Evolutionary conservation across 129 eudicot species (phyloP), one percentile per base, ranked within the genome.

Genomic region (Glebionis coronaria): DNA sequence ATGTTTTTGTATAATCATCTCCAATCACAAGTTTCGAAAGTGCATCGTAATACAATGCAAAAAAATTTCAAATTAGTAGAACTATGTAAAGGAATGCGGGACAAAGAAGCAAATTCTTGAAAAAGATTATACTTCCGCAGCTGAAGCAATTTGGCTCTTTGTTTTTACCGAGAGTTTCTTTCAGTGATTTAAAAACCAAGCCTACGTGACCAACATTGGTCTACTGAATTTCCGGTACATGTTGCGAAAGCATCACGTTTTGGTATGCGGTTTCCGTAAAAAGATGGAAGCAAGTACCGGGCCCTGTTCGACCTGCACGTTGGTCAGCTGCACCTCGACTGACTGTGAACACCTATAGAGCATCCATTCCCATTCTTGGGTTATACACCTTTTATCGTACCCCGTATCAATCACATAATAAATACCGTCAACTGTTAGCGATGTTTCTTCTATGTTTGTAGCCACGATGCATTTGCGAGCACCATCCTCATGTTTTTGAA

Each of bases 121-220:
- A 14, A 16, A n/a, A 60, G 47, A 29, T 18, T 35, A 70, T 82
- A 94, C 99, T 97, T 87, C 99, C 0, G 92, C 99, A 46, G 90
- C 72, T 56, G 99, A 94, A 77, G 99, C 99, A 64, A 93, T 93
- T 68, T 84, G 95, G 65, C 82, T 94, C 80, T 94, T 94, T 73
- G n/a, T 76, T 89, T 77, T 87, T 94, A 73, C 84, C 83, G 14
- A 86, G 64, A 67, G 84, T 44, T 79, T 92, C 96, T 78, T 86
- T 92, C 86, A 86, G 91, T n/a, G n/a, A n/a, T n/a, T n/a, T n/a
- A n/a, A n/a, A n/a, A n/a, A n/a, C n/a, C n/a, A n/a, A n/a, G n/a
- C n/a, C n/a, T n/a, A n/a, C n/a, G n/a, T n/a, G n/a, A n/a, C n/a
- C n/a, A n/a, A n/a, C n/a, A n/a, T n/a, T n/a, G n/a, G n/a, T n/a